A percentile compares a stretch with the other conserved stretches of the same genome.
Evolutionary conservation across 148 eudicot species (phyloP).

Genomic region (Bassia scoparia): DNA sequence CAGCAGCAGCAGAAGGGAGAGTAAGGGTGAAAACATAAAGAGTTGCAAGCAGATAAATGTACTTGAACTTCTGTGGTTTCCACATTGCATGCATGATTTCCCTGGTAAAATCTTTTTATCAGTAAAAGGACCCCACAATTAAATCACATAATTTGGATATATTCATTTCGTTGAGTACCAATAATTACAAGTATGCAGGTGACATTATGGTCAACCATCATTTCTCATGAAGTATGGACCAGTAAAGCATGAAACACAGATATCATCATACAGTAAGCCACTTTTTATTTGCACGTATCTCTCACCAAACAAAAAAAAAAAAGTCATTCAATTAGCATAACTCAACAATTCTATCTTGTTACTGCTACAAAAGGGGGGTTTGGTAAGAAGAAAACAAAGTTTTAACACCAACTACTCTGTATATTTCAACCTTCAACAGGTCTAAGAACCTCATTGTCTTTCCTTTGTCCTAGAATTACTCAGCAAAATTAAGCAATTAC

Average conservation of each 20-base stretch:
- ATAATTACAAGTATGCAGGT: conserved; percentile 27
- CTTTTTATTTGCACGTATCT: not conserved
- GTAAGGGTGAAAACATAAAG: conserved; percentile 71
- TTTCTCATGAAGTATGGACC: conserved; percentile 31
- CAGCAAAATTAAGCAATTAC: too few relatives aligned
- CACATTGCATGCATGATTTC: conserved; percentile 81
- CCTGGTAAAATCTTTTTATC: conserved; percentile 29
- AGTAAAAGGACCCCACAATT: conserved; percentile 9
- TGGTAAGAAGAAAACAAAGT: conserved; percentile 12
- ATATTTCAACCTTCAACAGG: not conserved
- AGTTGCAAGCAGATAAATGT: conserved; percentile 64
- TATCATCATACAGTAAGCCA: conserved; percentile 14
- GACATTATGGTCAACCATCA: conserved; percentile 22
- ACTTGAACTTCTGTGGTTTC: conserved; percentile 71
- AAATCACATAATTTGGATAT: not conserved
- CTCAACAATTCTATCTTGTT: conserved; percentile 12
- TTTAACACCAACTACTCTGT: not conserved
- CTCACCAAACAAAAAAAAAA: not conserved
- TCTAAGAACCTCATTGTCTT: not conserved
- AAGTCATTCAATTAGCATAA: conserved; percentile 7
- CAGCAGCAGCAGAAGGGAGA: conserved; percentile 61
- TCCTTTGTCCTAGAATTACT: too few relatives aligned
- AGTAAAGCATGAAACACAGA: conserved; percentile 20
- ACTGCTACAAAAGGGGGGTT: not conserved
- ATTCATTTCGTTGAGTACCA: too few relatives aligned